These are phyloP conservation scores for Sarcodon aspratus DNA, from an alignment of 768 basidiomycete genomes.

Conservation along the genomic window DNA sequence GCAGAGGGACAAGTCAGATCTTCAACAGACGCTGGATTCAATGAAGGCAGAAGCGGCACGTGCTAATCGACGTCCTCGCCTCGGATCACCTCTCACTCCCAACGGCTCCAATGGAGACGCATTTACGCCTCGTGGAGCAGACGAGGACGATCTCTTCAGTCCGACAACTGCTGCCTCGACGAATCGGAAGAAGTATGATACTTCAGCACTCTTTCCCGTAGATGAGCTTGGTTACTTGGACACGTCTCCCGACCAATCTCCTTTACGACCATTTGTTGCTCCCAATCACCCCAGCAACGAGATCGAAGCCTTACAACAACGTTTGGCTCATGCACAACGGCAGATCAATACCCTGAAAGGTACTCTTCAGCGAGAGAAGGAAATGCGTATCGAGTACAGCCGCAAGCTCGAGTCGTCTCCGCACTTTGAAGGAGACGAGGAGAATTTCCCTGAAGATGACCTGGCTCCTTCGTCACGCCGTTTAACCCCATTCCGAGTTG, in stretches of 20 bases:
- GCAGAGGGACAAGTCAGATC: constrained; percentile 85
- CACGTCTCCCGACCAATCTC: constrained; percentile 51
- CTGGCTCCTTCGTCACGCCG: constrained; percentile 11
- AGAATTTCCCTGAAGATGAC: constrained; percentile 24
- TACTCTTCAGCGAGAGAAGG: constrained; percentile 74
- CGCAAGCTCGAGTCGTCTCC: constrained; percentile 37
- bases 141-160: constrained; percentile 58
- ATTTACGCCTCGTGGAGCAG: constrained; percentile 45
- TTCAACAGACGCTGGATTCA: constrained; percentile 71
- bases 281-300: constrained; percentile 71
- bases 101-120: constrained; percentile 25
- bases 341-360: constrained; percentile 77
- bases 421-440: constrained; percentile 34
- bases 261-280: constrained; percentile 50
- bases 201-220: constrained; percentile 31
- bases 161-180: constrained; percentile 48
- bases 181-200: constrained; percentile 46
- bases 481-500: constrained; percentile 45
- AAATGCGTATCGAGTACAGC: constrained; percentile 58
- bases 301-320: constrained; percentile 70
- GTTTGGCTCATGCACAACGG: constrained; percentile 77
- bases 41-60: constrained; percentile 64
- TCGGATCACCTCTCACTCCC: constrained; percentile 68
- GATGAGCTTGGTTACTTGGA: constrained; percentile 36
- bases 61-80: constrained; percentile 49